phyloP scores from a whole-genome alignment of 345 rosid genomes.

The Gossypium bickii region DNA sequence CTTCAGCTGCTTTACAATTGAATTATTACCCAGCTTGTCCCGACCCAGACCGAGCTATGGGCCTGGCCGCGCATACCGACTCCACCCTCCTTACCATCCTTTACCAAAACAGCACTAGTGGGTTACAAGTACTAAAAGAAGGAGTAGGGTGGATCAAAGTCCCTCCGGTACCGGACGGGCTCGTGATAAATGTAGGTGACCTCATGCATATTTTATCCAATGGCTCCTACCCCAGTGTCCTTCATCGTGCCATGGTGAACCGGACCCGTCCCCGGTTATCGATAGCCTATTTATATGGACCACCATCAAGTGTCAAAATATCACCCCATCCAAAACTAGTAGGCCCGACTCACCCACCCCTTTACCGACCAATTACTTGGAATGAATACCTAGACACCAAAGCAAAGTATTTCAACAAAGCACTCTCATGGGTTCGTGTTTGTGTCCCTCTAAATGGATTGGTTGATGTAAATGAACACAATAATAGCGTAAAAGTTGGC shows the following conservation, averaged over 20 bases:
- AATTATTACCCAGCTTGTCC: slow-evolving; percentile 87
- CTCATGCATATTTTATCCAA: slow-evolving; percentile 79
- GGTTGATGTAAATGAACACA: slow-evolving; percentile 37
- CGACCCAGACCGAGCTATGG: slow-evolving; percentile 89
- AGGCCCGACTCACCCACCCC: slow-evolving; percentile 53
- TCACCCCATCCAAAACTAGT: slow-evolving; percentile 58
- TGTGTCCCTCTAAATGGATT: slow-evolving; percentile 30
- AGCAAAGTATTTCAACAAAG: slow-evolving; percentile 66
- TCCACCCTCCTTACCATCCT: slow-evolving; percentile 77
- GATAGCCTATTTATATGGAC: slow-evolving; percentile 71
- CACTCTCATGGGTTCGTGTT: slow-evolving; percentile 33
- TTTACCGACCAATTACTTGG: slow-evolving; percentile 78
- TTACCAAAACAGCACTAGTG: slow-evolving; percentile 62
- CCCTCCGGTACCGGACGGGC: slow-evolving; percentile 50
- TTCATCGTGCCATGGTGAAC: slow-evolving; percentile 80
- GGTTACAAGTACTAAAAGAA: slow-evolving; percentile 60
- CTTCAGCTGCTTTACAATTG: slow-evolving; percentile 53
- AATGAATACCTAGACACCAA: slow-evolving; percentile 65
- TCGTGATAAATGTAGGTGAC: slow-evolving; percentile 77
- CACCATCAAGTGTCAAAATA: slow-evolving; percentile 47
- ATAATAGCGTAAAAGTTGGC: slow-evolving; percentile 24
- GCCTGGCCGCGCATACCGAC: slow-evolving; percentile 86
- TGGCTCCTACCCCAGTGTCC: slow-evolving; percentile 65
- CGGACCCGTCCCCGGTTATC: slow-evolving; percentile 47
- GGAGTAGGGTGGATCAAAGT: slow-evolving; percentile 69